These are phyloP conservation scores for Hypoxylon sp. DNA, from an alignment of 2,329 filamentous ascomycete genomes.

Conservation along the genomic window DNA sequence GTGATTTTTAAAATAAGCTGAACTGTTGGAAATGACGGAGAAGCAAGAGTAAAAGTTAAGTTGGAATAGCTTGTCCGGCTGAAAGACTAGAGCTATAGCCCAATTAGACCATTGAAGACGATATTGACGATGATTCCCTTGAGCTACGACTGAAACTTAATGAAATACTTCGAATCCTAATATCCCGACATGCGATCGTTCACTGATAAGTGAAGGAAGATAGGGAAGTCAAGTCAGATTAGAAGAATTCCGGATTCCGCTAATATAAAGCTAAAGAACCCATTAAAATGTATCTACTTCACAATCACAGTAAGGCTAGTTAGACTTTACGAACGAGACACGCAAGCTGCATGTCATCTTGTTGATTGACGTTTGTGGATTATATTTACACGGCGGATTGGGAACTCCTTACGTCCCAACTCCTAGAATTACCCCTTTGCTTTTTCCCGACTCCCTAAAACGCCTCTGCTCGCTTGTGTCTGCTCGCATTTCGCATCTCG, in stretches of 20 bases:
- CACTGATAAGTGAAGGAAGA: neutral
- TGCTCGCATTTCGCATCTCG: conserved; percentile 22
- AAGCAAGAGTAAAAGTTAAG: neutral
- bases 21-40: neutral
- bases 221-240: neutral
- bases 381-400: conserved; percentile 37
- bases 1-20: neutral
- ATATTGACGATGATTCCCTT: neutral
- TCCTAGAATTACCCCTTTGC: conserved; percentile 28
- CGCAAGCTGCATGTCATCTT: conserved; percentile 29
- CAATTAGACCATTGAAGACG: neutral
- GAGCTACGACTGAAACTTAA: neutral
- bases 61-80: neutral
- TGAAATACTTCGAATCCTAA: neutral
- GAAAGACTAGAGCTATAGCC: neutral
- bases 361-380: conserved; percentile 30
- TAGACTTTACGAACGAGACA: conserved; percentile 22
- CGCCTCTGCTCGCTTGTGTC: conserved; percentile 41
- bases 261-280: neutral
- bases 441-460: conserved; percentile 38
- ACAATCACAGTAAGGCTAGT: neutral
- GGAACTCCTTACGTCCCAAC: conserved; percentile 16
- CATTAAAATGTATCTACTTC: neutral
- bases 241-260: neutral
- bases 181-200: neutral